Evolutionary conservation across 805 yeast genomes (phyloP).

Genomic region (Saccharomyces eubayanus): DNA sequence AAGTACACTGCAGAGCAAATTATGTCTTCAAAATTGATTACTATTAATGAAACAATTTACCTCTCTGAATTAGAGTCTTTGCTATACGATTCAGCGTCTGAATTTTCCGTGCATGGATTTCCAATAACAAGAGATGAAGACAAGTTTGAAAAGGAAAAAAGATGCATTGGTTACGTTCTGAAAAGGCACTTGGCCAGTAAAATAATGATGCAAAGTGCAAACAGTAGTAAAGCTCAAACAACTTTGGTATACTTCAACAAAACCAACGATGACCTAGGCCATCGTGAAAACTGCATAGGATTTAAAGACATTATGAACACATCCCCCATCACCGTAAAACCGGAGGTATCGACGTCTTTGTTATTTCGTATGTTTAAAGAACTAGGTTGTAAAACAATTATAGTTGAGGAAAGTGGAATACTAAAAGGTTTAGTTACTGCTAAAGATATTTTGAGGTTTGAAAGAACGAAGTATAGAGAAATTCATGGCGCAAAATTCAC

Average conservation of each 20-base stretch:
- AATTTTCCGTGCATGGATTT: conserved; percentile 37
- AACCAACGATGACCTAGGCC: not conserved
- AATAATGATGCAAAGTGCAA: conserved; percentile 10
- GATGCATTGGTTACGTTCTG: conserved; percentile 33
- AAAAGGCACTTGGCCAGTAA: conserved; percentile 17
- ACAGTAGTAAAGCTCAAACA: conserved; percentile 25
- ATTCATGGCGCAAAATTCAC: conserved; percentile 22
- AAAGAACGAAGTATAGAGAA: conserved; percentile 30
- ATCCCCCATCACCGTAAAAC: conserved; percentile 55
- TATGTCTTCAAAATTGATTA: conserved; percentile 42
- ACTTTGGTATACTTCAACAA: conserved; percentile 7
- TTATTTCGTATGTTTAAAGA: conserved; percentile 62
- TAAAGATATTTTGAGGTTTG: conserved; percentile 71
- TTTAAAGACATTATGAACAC: conserved; percentile 31
- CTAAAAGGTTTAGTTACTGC: conserved; percentile 73
- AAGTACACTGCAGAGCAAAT: conserved; percentile 44
- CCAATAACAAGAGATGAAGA: conserved; percentile 43
- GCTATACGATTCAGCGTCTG: conserved; percentile 21
- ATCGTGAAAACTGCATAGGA: conserved; percentile 1
- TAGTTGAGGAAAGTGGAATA: conserved; percentile 54
- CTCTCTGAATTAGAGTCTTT: conserved; percentile 22
- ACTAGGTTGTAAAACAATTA: conserved; percentile 69
- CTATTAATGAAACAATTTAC: conserved; percentile 19
- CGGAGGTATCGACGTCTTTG: conserved; percentile 48
- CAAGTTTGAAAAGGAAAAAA: conserved; percentile 31